Evolutionary conservation across 352 stramenopile species (phyloP).

Genomic region (Plasmopara halstedii): DNA sequence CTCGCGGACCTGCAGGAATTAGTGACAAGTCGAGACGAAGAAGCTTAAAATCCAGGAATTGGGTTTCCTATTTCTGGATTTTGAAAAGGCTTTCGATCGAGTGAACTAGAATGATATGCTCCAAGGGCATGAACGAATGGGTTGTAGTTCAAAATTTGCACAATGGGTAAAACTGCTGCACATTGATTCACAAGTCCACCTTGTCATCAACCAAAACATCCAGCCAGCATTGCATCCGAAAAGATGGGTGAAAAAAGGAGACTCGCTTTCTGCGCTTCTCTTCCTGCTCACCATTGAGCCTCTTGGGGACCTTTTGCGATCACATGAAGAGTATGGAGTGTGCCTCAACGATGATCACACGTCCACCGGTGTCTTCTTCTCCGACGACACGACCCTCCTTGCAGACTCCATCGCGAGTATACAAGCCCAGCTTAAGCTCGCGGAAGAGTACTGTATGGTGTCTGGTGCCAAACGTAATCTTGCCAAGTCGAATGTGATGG

Average conservation of each 20-base stretch:
- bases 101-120: background rate
- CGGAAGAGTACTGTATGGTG: background rate
- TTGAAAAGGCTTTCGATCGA: background rate
- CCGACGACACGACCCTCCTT: background rate
- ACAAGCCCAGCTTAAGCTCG: background rate
- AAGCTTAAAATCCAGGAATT: too few relatives aligned
- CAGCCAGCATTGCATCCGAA: background rate
- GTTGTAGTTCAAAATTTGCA: background rate
- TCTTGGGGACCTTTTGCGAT: background rate
- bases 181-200: background rate
- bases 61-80: background rate
- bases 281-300: background rate
- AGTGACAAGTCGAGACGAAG: background rate
- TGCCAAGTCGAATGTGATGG: background rate
- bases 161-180: background rate
- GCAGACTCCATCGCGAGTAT: background rate
- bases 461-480: background rate
- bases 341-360: background rate
- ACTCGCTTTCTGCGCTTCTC: background rate
- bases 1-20: background rate
- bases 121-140: background rate
- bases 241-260: background rate
- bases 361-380: background rate
- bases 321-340: background rate
- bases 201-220: background rate